Percentiles rank a stretch among this genome's conserved stretches.
Evolutionary conservation across 2,329 filamentous ascomycete species (phyloP).

Genomic region (Aspergillus eucalypticola): DNA sequence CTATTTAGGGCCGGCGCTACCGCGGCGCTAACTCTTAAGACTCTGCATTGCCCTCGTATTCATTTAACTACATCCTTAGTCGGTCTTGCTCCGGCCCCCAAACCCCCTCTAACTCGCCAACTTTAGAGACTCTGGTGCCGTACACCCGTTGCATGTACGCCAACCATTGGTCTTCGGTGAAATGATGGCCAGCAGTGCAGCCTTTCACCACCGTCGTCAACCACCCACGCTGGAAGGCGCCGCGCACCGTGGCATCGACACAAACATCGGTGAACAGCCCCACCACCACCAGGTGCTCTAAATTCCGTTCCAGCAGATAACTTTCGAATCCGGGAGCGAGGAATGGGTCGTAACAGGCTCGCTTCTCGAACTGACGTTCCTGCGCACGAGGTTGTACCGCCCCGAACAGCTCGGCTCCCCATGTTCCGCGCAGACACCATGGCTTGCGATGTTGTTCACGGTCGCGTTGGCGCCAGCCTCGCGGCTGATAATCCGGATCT

Average conservation of each 20-base stretch:
- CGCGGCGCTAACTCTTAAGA: neutral
- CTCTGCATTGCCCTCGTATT: neutral
- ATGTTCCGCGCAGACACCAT: constrained; percentile 1
- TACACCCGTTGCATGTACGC: constrained; percentile 7
- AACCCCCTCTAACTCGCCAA: neutral
- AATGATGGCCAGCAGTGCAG: neutral
- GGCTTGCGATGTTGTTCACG: neutral
- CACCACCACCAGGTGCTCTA: constrained; percentile 2
- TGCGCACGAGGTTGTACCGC: neutral
- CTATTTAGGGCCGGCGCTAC: neutral
- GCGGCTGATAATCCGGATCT: neutral
- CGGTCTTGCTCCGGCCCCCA: neutral
- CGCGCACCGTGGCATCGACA: constrained; percentile 4
- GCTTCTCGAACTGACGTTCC: neutral
- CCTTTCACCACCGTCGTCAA: neutral
- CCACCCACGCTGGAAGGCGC: neutral
- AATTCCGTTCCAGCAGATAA: neutral
- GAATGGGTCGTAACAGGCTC: neutral
- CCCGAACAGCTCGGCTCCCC: neutral
- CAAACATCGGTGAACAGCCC: neutral
- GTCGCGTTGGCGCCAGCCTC: neutral
- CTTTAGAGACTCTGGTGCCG: neutral
- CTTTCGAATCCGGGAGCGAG: neutral
- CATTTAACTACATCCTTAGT: neutral
- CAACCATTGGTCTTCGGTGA: neutral